Conservation (phyloP, 2,329 filamentous ascomycete genomes). For the Cladophialophora immunda region DNA sequence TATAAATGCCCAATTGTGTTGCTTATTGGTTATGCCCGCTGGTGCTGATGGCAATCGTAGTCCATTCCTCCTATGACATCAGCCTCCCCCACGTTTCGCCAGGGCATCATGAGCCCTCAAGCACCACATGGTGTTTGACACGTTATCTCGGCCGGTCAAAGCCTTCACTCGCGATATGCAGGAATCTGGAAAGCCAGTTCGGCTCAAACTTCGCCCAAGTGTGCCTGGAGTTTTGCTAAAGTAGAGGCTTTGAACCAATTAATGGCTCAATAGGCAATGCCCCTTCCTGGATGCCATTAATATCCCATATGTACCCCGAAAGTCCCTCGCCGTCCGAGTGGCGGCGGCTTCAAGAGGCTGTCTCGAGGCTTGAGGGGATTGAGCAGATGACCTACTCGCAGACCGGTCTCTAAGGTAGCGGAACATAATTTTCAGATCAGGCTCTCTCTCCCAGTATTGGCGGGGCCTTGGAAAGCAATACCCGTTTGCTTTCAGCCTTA, state of each 20-base stretch:
- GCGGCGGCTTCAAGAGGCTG: constrained; percentile 66
- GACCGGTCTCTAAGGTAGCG: constrained; percentile 83
- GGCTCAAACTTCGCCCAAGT: constrained; percentile 57
- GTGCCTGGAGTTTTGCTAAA: constrained; percentile 56
- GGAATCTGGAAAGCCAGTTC: constrained; percentile 57
- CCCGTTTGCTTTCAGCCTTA: constrained; percentile 19
- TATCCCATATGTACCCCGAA: too few species aligned
- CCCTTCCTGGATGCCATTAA: too few species aligned
- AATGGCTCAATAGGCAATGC: constrained; percentile 38
- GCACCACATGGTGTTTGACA: constrained; percentile 53
- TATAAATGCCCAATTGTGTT: too few species aligned
- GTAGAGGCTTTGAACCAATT: constrained; percentile 47
- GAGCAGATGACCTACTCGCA: constrained; percentile 48
- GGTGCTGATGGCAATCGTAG: too few species aligned
- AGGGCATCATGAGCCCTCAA: constrained; percentile 45
- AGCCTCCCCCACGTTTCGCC: constrained; percentile 51
- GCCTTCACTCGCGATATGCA: constrained; percentile 54
- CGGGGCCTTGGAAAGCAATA: constrained; percentile 15
- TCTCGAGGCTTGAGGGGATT: constrained; percentile 58
- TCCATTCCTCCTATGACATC: constrained; percentile 51
- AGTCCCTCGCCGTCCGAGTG: constrained; percentile 79
- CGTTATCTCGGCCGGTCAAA: constrained; percentile 54
- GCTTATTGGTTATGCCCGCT: too few species aligned
- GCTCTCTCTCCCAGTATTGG: constrained; percentile 89
- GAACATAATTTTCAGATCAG: constrained; percentile 92